A percentile compares a stretch with the other conserved stretches of the same genome.
These are phyloP conservation scores for Irpex sp. DNA, from an alignment of 1,284 basidiomycete genomes.

Conservation along the genomic window DNA sequence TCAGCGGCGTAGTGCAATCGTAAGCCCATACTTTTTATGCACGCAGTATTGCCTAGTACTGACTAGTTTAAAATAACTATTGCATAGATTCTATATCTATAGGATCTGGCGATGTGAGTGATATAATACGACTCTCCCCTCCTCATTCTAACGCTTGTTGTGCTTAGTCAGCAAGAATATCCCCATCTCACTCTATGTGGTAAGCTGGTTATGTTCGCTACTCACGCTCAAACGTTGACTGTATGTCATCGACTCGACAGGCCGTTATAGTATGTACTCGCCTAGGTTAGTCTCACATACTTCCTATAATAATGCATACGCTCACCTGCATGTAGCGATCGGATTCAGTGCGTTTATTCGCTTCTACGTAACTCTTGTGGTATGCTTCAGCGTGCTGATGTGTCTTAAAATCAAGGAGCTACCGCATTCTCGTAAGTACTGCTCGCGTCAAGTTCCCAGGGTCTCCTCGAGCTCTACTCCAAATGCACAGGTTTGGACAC, in stretches of 20 bases:
- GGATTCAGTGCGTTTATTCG: no score
- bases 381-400: no score
- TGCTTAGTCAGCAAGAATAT: not conserved
- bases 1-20: not conserved
- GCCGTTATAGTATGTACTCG: not conserved
- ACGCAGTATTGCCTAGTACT: not conserved
- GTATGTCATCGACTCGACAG: not conserved
- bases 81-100: not conserved
- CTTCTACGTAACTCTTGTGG: no score
- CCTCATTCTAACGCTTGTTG: not conserved
- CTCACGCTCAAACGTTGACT: not conserved
- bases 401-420: no score
- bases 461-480: no score
- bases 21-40: not conserved
- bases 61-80: not conserved
- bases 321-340: no score
- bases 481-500: no score
- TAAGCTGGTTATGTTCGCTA: not conserved
- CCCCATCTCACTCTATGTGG: not conserved
- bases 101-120: not conserved
- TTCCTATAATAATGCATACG: no score
- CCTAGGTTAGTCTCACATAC: no score
- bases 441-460: no score
- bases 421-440: no score
- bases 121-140: no score